A percentile compares a stretch with the other conserved stretches of the same genome.
These are phyloP conservation scores for Pichia sp. DNA, from an alignment of 1,139 yeast genomes.

Conservation along the genomic window DNA sequence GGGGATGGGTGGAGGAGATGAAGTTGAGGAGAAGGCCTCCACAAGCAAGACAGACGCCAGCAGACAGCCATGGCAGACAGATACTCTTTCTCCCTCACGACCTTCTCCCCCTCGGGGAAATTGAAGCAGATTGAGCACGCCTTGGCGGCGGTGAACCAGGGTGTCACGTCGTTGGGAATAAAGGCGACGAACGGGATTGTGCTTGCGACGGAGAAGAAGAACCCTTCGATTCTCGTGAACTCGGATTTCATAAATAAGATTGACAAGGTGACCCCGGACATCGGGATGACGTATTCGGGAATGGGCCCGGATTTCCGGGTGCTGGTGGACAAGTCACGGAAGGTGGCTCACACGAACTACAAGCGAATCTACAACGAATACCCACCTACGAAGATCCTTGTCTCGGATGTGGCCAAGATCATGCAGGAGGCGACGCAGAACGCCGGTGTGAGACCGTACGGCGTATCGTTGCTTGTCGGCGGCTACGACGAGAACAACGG, in stretches of 20 bases:
- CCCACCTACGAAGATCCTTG: slow-evolving; percentile 93
- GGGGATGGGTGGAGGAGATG: not conserved
- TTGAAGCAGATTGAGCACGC: slow-evolving; percentile 98
- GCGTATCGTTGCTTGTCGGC: slow-evolving; percentile 90
- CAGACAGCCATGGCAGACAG: slow-evolving; percentile 76
- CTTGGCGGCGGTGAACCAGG: slow-evolving; percentile 93
- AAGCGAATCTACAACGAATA: slow-evolving; percentile 92
- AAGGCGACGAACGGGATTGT: slow-evolving; percentile 96
- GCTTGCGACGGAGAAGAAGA: slow-evolving; percentile 92
- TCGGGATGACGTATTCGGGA: slow-evolving; percentile 95
- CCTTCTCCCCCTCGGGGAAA: slow-evolving; percentile 60
- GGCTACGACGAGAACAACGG: slow-evolving; percentile 83
- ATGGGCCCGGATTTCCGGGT: slow-evolving; percentile 99
- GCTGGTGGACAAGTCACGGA: slow-evolving; percentile 87
- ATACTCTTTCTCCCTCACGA: slow-evolving; percentile 87
- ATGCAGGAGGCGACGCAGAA: slow-evolving; percentile 99
- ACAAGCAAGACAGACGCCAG: not conserved
- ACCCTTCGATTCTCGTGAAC: slow-evolving; percentile 73
- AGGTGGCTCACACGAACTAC: slow-evolving; percentile 87
- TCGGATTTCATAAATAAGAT: slow-evolving; percentile 75
- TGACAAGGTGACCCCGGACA: slow-evolving; percentile 84
- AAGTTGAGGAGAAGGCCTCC: not conserved
- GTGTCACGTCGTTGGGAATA: slow-evolving; percentile 94
- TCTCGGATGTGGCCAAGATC: slow-evolving; percentile 89
- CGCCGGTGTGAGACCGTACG: slow-evolving; percentile 98